Percentiles rank a stretch among this genome's conserved stretches.
These are phyloP conservation scores for Cruciata laevipes DNA, from an alignment of 257 asterid species.

Conservation along the genomic window DNA sequence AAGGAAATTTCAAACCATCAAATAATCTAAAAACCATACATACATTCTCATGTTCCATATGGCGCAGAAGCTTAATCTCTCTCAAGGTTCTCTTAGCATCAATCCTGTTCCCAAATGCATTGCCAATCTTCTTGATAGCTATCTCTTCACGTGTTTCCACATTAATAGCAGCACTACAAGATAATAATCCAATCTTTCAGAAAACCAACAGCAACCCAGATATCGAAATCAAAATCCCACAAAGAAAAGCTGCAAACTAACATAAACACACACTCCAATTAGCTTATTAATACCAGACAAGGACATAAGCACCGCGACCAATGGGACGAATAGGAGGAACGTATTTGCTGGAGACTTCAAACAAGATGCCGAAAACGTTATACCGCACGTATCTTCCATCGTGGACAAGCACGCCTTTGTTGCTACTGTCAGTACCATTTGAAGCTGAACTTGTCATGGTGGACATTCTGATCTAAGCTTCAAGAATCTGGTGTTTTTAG, in stretches of 20 bases:
- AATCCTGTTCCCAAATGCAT: slow-evolving; percentile 87
- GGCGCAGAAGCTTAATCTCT: slow-evolving; percentile 88
- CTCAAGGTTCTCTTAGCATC: slow-evolving; percentile 95
- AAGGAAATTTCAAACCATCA: background rate
- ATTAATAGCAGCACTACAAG: slow-evolving; percentile 79
- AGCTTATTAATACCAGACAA: slow-evolving; percentile 31
- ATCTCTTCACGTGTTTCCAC: slow-evolving; percentile 92
- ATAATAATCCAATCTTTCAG: slow-evolving; percentile 11
- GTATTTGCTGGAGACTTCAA: slow-evolving; percentile 43
- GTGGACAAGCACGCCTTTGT: slow-evolving; percentile 34
- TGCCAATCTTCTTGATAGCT: slow-evolving; percentile 97
- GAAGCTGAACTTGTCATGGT: background rate
- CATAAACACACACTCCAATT: background rate
- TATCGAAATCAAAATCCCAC: slow-evolving; percentile 1
- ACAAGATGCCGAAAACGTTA: slow-evolving; percentile 38
- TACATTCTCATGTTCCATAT: slow-evolving; percentile 92
- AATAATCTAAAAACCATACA: slow-evolving; percentile 10
- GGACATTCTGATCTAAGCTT: background rate
- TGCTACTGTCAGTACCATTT: slow-evolving; percentile 19
- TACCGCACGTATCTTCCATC: slow-evolving; percentile 44
- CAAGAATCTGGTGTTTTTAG: background rate
- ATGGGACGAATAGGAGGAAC: slow-evolving; percentile 46
- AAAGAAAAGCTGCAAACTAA: background rate
- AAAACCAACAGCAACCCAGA: slow-evolving; percentile 1
- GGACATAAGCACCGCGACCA: slow-evolving; percentile 47